Percentiles rank a stretch among this genome's conserved stretches.
phyloP scores from a whole-genome alignment of 768 basidiomycete species.

The Punctularia strigosozonata region DNA sequence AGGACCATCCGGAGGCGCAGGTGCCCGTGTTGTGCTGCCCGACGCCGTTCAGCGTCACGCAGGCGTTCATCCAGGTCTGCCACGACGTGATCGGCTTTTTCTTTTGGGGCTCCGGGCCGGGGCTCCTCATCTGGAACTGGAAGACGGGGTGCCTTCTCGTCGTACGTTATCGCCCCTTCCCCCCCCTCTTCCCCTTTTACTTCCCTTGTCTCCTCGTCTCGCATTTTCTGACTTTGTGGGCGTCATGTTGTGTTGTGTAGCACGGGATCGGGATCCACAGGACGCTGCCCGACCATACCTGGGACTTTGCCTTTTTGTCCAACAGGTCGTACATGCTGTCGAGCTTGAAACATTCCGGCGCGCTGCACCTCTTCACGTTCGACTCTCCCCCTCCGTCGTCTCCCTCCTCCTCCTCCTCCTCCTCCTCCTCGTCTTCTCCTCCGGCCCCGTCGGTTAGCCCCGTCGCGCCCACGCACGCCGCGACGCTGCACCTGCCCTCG shows the following conservation, averaged over 20 bases:
- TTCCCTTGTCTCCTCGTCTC: not conserved
- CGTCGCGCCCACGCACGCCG: constrained; percentile 8
- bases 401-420: not conserved
- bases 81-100: constrained; percentile 42
- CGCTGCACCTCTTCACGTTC: constrained; percentile 33
- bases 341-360: constrained; percentile 18
- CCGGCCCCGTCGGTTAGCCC: not conserved
- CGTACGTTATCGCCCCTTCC: constrained; percentile 21
- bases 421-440: not conserved
- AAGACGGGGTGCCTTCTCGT: constrained; percentile 26
- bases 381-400: constrained; percentile 1
- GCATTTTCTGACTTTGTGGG: not conserved
- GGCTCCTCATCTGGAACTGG: constrained; percentile 43
- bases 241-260: constrained; percentile 12
- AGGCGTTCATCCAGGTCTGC: constrained; percentile 36
- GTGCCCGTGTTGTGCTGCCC: constrained; percentile 14
- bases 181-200: not conserved
- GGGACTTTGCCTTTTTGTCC: constrained; percentile 37
- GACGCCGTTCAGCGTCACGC: constrained; percentile 14
- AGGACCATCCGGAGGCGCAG: constrained; percentile 30
- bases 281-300: constrained; percentile 16
- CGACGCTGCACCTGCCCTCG: constrained; percentile 14
- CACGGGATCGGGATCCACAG: constrained; percentile 10
- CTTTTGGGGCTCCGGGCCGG: constrained; percentile 22
- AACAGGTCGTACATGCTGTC: constrained; percentile 32